Evolutionary conservation across 1,284 basidiomycete species (phyloP), one percentile per base, ranked within the genome.

Genomic region (Ceraceosorus guamensis): DNA sequence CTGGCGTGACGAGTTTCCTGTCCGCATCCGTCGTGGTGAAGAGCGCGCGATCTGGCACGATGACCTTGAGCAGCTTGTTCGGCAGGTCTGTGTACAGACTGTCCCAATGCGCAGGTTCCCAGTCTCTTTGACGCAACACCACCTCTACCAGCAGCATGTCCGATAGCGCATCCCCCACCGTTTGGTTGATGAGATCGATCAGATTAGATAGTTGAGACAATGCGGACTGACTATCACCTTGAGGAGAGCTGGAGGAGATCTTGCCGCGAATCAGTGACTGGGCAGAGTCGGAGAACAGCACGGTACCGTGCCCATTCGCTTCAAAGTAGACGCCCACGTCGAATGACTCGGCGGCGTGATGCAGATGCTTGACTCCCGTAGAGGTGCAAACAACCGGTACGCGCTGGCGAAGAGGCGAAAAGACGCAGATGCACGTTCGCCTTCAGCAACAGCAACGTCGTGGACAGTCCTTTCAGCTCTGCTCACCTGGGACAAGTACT

Each of bases 291-390:
- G 93, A 96, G 79, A 99, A 98, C 51, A 98, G 79, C 47, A 98
- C 90, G 1, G 95, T 99, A 43, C 95, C 95, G 71, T 99, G 95
- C 0, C 95, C 95, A 76, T 99, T 99, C 52, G 95, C 95, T 78
- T 99, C 95, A 73, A 99, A 99, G 80, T 99, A 99, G 48, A 98
- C 90, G 32, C 95, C 95, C 63, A 98, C 83, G 73, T 91, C 85
- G 78, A 87, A 98, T 65, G 85, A 83, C 71, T 93, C 89, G 6
- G 95, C 95, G 6, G 92, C 95, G 76, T 97, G 93, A 76, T 99
- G 95, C 50, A 98, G 83, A 76, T 98, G 88, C 79, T 99, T 99
- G 61, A 99, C 95, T 43, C 95, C 95, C 6, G 95, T 99, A 5
- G 91, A 82, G 2, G 95, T 92, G 77, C 95, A 99, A 67, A 87